Evolutionary conservation across 345 rosid species (phyloP).

Genomic region (Linum lewisii): DNA sequence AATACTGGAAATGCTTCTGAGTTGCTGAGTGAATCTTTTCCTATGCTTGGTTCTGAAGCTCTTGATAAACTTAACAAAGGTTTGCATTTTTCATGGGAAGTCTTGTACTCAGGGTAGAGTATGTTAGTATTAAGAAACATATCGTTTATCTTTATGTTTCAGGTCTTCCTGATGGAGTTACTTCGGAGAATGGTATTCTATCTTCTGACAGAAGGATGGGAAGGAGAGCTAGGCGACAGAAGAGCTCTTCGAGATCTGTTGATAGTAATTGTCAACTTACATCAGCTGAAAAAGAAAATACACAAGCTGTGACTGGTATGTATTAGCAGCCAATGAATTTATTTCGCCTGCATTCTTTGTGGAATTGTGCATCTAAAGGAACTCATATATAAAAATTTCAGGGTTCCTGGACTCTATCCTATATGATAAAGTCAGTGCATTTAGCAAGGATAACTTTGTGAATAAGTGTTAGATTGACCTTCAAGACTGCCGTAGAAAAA

Average conservation of each 20-base stretch:
- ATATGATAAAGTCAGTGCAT: not conserved
- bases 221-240: slow-evolving; percentile 74
- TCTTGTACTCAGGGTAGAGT: slow-evolving; percentile 6
- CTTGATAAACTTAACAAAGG: slow-evolving; percentile 35
- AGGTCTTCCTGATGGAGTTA: slow-evolving; percentile 34
- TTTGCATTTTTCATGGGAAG: slow-evolving; percentile 18
- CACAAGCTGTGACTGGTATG: slow-evolving; percentile 27
- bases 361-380: not conserved
- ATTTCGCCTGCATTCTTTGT: not conserved
- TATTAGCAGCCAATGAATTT: not conserved
- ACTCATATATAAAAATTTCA: not conserved
- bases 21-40: slow-evolving; percentile 17
- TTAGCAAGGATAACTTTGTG: not conserved
- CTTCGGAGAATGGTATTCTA: slow-evolving; percentile 35
- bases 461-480: too few relatives aligned
- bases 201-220: slow-evolving; percentile 43
- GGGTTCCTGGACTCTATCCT: not conserved
- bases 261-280: slow-evolving; percentile 37
- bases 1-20: slow-evolving; percentile 21
- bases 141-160: slow-evolving; percentile 17
- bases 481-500: not conserved
- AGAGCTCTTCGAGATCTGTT: slow-evolving; percentile 39
- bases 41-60: slow-evolving; percentile 18
- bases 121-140: slow-evolving; percentile 5
- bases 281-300: slow-evolving; percentile 41